A percentile compares a stretch with the other conserved stretches of the same genome.
Conservation (phyloP, 495 filamentous ascomycete species). For the Hypoxylon lienhwacheense region DNA sequence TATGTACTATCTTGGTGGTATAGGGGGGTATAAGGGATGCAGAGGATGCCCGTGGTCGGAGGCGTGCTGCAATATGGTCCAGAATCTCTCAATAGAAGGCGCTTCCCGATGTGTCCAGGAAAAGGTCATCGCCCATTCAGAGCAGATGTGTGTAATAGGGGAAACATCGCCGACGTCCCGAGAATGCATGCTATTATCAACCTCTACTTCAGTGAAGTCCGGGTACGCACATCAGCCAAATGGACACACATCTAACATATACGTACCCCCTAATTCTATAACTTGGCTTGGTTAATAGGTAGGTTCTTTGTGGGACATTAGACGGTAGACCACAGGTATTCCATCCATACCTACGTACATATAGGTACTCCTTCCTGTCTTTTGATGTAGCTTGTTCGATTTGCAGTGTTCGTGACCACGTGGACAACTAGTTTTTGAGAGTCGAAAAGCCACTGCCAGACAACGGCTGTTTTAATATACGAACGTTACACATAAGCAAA, state of each 20-base stretch:
- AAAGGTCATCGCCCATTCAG: conserved; percentile 8
- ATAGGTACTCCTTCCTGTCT: neutral
- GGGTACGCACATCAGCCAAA: conserved; percentile 6
- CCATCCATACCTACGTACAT: no score
- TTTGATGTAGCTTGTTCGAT: conserved; percentile 1
- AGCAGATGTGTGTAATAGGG: neutral
- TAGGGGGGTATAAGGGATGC: no score
- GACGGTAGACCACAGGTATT: no score
- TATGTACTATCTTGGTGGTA: no score
- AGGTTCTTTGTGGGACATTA: conserved; percentile 14
- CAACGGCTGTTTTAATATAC: no score
- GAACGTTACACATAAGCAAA: no score
- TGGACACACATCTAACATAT: conserved; percentile 1
- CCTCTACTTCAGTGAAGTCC: conserved; percentile 1
- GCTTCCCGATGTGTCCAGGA: neutral
- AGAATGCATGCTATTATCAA: conserved; percentile 18
- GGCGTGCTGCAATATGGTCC: conserved; percentile 4
- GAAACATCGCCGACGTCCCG: conserved; percentile 4
- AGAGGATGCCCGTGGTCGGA: conserved; percentile 27
- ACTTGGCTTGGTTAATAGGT: conserved; percentile 13
- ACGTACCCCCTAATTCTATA: neutral
- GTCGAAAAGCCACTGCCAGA: no score
- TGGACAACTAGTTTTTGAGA: conserved; percentile 20
- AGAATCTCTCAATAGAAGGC: conserved; percentile 16
- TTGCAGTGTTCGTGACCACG: conserved; percentile 17